Conservation (phyloP, 1,284 basidiomycete genomes). For the Xanthoconium separans region DNA sequence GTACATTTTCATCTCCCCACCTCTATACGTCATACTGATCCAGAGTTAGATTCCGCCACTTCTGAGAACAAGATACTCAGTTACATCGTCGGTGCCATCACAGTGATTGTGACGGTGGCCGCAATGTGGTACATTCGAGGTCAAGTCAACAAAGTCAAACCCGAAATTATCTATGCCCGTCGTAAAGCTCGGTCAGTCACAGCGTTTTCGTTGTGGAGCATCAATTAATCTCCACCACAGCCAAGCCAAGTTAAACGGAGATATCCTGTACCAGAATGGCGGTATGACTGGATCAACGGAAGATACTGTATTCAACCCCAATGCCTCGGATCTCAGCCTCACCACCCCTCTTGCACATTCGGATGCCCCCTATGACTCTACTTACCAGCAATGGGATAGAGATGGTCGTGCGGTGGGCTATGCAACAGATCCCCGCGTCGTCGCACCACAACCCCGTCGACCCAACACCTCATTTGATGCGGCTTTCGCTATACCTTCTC, state of each 20-base stretch:
- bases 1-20: slow-evolving; percentile 15
- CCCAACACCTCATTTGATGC: slow-evolving; percentile 11
- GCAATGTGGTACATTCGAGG: slow-evolving; percentile 85
- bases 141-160: slow-evolving; percentile 75
- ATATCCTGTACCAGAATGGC: slow-evolving; percentile 33
- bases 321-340: slow-evolving; percentile 43
- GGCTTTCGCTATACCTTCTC: slow-evolving; percentile 13
- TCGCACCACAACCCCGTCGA: slow-evolving; percentile 41
- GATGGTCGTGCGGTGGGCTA: slow-evolving; percentile 37
- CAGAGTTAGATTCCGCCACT: slow-evolving; percentile 39
- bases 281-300: slow-evolving; percentile 29
- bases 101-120: slow-evolving; percentile 67
- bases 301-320: slow-evolving; percentile 37
- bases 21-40: slow-evolving; percentile 7
- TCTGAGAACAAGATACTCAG: slow-evolving; percentile 59
- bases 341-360: slow-evolving; percentile 24
- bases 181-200: slow-evolving; percentile 61
- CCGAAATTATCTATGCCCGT: slow-evolving; percentile 69
- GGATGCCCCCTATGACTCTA: slow-evolving; percentile 26
- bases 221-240: slow-evolving; percentile 29
- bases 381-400: slow-evolving; percentile 40
- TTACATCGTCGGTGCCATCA: slow-evolving; percentile 60
- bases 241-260: slow-evolving; percentile 47
- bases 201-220: not conserved
- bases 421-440: slow-evolving; percentile 33